Percentiles rank a stretch among this genome's conserved stretches.
Evolutionary conservation across 1,284 basidiomycete species (phyloP).

Genomic region (Psilocybe mexicana): DNA sequence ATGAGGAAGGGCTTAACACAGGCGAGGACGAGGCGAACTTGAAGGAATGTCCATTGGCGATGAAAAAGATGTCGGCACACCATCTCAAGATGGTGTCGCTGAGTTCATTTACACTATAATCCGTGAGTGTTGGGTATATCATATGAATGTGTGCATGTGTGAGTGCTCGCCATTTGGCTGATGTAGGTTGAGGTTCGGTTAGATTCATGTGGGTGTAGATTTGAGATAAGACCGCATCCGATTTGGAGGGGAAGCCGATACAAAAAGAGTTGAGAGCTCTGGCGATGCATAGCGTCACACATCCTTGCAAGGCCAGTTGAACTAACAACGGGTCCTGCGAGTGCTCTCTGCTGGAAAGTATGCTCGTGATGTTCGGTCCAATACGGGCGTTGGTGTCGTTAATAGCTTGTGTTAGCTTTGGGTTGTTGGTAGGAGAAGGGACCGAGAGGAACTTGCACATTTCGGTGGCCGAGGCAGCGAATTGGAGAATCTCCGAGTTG

Average conservation of each 20-base stretch:
- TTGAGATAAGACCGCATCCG: conserved; percentile 63
- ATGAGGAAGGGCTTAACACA: conserved; percentile 20
- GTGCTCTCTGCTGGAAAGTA: conserved; percentile 63
- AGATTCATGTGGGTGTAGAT: conserved; percentile 62
- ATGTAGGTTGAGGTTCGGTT: conserved; percentile 71
- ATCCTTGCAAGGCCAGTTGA: conserved; percentile 71
- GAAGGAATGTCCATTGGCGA: conserved; percentile 50
- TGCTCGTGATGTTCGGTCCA: conserved; percentile 56
- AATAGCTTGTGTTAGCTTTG: conserved; percentile 46
- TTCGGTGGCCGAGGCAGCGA: conserved; percentile 71
- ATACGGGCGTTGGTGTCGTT: conserved; percentile 62
- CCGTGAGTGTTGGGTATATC: conserved; percentile 64
- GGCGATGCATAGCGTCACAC: conserved; percentile 62
- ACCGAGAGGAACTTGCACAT: conserved; percentile 51
- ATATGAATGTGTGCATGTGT: conserved; percentile 66
- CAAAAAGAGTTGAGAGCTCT: conserved; percentile 69
- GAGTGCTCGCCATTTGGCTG: conserved; percentile 71
- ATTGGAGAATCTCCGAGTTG: conserved; percentile 76
- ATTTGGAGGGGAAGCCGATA: conserved; percentile 68
- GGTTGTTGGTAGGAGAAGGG: conserved; percentile 30
- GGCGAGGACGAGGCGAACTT: conserved; percentile 18
- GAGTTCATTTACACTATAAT: conserved; percentile 65
- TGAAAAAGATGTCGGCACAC: conserved; percentile 63
- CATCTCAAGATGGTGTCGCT: conserved; percentile 70
- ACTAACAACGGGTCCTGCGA: conserved; percentile 72